Conservation (phyloP, 768 basidiomycete genomes). For the Trichaptum fuscoviolaceum region DNA sequence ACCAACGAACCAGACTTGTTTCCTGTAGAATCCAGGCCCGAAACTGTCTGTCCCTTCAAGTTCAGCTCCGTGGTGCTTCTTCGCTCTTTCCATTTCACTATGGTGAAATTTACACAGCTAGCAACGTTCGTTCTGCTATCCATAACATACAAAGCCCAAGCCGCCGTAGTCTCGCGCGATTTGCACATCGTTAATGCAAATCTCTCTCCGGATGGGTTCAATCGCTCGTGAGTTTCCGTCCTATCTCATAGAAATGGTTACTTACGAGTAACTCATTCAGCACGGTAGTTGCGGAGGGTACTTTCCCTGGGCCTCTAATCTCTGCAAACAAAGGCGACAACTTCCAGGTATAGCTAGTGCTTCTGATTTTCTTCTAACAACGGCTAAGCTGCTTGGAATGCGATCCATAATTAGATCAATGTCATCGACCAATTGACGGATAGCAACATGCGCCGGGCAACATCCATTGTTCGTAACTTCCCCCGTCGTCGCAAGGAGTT, state of each 20-base stretch:
- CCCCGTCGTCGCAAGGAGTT: not conserved
- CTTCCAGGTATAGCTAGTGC: conserved; percentile 17
- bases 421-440: conserved; percentile 16
- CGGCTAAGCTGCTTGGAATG: conserved; percentile 15
- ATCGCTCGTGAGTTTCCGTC: conserved; percentile 18
- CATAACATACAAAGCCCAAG: not conserved
- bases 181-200: conserved; percentile 32
- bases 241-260: not conserved
- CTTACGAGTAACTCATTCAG: conserved; percentile 12
- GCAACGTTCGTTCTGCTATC: not conserved
- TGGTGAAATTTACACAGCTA: not conserved
- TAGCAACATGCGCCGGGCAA: conserved; percentile 17
- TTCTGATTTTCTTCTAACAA: conserved; percentile 23
- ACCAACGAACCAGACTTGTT: not conserved
- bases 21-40: no score
- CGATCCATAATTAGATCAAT: conserved; percentile 4
- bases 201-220: conserved; percentile 40
- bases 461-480: conserved; percentile 13
- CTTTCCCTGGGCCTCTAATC: conserved; percentile 36
- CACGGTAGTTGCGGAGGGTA: conserved; percentile 37
- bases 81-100: not conserved
- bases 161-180: conserved; percentile 11
- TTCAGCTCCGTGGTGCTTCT: not conserved
- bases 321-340: conserved; percentile 36
- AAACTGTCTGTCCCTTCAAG: not conserved